phyloP scores from a whole-genome alignment of 1,284 basidiomycete genomes.

The Ganoderma leucocontextum region DNA sequence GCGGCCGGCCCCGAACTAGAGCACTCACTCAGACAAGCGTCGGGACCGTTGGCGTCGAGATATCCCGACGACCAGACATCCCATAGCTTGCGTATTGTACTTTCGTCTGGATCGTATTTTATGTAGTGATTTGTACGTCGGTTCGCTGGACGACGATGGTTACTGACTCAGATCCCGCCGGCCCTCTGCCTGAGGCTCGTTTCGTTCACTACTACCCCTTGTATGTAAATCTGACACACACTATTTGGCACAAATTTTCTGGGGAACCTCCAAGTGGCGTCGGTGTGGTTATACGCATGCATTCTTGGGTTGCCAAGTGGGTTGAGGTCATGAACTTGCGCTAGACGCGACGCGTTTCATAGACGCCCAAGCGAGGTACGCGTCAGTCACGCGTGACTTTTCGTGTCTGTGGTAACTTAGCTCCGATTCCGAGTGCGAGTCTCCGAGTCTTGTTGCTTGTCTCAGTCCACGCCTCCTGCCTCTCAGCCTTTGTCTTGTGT shows the following conservation, averaged over 20 bases:
- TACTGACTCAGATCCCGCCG: too few species aligned
- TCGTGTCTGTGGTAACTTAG: slow-evolving; percentile 8
- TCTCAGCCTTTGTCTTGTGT: neutral
- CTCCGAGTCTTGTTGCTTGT: neutral
- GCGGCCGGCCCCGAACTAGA: neutral
- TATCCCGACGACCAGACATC: too few species aligned
- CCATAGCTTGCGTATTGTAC: too few species aligned
- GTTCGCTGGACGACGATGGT: neutral
- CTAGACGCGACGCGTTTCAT: neutral
- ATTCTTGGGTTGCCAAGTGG: neutral
- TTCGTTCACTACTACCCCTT: neutral
- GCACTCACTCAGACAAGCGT: too few species aligned
- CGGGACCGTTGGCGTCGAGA: too few species aligned
- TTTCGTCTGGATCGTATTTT: too few species aligned
- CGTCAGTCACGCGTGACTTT: slow-evolving; percentile 9
- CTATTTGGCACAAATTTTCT: neutral
- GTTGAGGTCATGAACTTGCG: neutral
- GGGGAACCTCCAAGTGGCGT: too few species aligned
- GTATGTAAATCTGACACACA: neutral
- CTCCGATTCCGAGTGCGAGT: neutral
- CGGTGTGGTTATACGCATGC: neutral
- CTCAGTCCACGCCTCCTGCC: neutral
- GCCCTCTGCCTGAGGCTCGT: neutral
- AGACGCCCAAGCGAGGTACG: slow-evolving; percentile 1
- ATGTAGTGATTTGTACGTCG: neutral